A percentile compares a stretch with the other conserved stretches of the same genome.
Evolutionary conservation across 768 basidiomycete genomes (phyloP).

Genomic region (Hysterangium stoloniferum): DNA sequence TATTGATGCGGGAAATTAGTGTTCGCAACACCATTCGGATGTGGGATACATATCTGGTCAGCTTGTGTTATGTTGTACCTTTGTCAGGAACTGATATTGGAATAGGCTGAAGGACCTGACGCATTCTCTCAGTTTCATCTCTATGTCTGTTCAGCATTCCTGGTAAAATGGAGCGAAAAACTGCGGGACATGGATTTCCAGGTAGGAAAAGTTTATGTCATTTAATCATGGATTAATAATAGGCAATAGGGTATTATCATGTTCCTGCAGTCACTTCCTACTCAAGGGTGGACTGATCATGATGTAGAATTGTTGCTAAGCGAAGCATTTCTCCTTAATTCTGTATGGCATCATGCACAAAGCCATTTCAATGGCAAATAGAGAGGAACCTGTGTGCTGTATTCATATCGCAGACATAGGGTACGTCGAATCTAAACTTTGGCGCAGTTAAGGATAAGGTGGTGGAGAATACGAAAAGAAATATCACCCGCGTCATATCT

Average conservation of each 20-base stretch:
- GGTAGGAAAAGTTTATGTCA: constrained; percentile 41
- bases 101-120: constrained; percentile 90
- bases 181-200: constrained; percentile 98
- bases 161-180: constrained; percentile 92
- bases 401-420: not conserved
- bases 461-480: too few species aligned
- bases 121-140: constrained; percentile 99
- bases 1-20: constrained; percentile 96
- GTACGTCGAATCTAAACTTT: not conserved
- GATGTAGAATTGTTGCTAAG: constrained; percentile 93
- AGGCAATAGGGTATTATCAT: constrained; percentile 94
- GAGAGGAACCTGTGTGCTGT: not conserved
- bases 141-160: constrained; percentile 96
- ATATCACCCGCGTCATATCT: constrained; percentile 2
- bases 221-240: not conserved
- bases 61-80: constrained; percentile 22
- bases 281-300: constrained; percentile 91
- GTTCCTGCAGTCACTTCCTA: constrained; percentile 91
- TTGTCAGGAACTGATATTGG: not conserved
- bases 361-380: constrained; percentile 69
- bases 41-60: constrained; percentile 99
- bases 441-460: not conserved
- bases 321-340: constrained; percentile 91
- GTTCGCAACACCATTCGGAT: constrained; percentile 95
- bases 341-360: constrained; percentile 89